These are phyloP conservation scores for Vigna radiata DNA, from an alignment of 306 rosid genomes.

Conservation along the genomic window DNA sequence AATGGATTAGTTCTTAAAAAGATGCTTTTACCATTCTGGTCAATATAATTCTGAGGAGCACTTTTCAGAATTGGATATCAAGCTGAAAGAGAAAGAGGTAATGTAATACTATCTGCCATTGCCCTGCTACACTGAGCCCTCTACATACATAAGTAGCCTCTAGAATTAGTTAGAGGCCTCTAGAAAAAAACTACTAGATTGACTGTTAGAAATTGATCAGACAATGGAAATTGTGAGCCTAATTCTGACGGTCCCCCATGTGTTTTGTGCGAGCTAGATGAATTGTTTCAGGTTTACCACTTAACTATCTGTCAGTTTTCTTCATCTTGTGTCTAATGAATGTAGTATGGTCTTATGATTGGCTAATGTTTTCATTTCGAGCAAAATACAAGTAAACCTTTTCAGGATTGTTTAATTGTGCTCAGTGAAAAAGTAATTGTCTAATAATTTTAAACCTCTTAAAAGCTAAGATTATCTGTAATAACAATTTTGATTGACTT, in stretches of 20 bases:
- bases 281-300: conserved; percentile 75
- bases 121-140: neutral
- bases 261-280: conserved; percentile 83
- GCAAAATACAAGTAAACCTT: conserved; percentile 6
- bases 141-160: no score
- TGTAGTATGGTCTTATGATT: conserved; percentile 33
- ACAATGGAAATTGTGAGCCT: conserved; percentile 78
- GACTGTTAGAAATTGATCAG: conserved; percentile 76
- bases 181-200: conserved; percentile 77
- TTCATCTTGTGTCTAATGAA: conserved; percentile 10
- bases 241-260: conserved; percentile 83
- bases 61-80: conserved; percentile 68
- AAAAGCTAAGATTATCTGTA: conserved; percentile 27
- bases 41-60: conserved; percentile 77
- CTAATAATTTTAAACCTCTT: conserved; percentile 7
- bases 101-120: conserved; percentile 18
- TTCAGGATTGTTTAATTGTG: conserved; percentile 33
- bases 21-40: conserved; percentile 96
- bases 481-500: conserved; percentile 15
- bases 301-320: conserved; percentile 46
- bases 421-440: conserved; percentile 13
- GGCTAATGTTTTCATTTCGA: conserved; percentile 38
- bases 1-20: conserved; percentile 81
- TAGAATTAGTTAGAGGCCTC: conserved; percentile 81
- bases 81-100: conserved; percentile 88